These are phyloP conservation scores for Silene noctiflora DNA, from an alignment of 179 eudicot species.

Conservation along the genomic window DNA sequence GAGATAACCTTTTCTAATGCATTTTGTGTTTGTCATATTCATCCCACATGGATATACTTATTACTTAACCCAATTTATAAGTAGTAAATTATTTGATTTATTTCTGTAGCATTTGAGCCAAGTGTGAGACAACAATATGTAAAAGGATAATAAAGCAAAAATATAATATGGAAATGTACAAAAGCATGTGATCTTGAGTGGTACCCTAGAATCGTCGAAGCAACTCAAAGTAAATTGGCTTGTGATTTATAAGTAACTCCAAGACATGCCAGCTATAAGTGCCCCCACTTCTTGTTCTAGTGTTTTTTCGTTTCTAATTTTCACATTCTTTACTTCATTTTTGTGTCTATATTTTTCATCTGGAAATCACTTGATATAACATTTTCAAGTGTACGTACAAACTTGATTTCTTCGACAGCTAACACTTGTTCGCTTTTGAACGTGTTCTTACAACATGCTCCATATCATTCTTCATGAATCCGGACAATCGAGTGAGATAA, in stretches of 20 bases:
- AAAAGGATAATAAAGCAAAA: constrained; percentile 9
- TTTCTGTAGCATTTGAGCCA: not conserved
- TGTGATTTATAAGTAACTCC: constrained; percentile 27
- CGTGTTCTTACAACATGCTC: not conserved
- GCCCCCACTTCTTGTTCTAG: constrained; percentile 6
- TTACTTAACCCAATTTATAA: no score
- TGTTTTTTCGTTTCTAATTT: not conserved
- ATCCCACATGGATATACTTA: no score
- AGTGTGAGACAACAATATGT: constrained; percentile 19
- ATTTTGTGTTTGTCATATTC: no score
- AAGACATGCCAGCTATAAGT: constrained; percentile 25
- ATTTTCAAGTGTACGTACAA: not conserved
- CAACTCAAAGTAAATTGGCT: no score
- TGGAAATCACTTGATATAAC: not conserved
- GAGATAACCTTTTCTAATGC: no score
- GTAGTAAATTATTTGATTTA: not conserved
- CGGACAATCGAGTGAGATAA: not conserved
- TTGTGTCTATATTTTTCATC: no score
- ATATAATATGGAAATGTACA: constrained; percentile 27
- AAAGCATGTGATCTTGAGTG: constrained; percentile 32
- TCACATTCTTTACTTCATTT: no score
- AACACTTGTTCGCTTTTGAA: not conserved
- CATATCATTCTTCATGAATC: no score
- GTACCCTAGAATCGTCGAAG: no score
- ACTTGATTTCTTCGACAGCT: not conserved